Percentiles rank a stretch among this genome's conserved stretches.
These are phyloP conservation scores for Pistacia vera DNA, from an alignment of 345 rosid species.

Conservation along the genomic window DNA sequence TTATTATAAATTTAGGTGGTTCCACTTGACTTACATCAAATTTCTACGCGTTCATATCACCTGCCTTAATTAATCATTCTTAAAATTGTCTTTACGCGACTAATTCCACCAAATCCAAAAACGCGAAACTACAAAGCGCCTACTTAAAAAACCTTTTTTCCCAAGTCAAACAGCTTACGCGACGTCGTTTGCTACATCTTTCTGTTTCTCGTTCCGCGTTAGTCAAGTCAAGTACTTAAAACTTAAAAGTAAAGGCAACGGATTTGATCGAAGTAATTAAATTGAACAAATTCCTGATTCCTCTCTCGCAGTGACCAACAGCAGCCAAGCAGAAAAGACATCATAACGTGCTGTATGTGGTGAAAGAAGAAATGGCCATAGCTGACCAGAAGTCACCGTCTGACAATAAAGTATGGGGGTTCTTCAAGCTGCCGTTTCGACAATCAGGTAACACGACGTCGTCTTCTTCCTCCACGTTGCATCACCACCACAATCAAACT, in stretches of 20 bases:
- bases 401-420: conserved; percentile 75
- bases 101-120: neutral
- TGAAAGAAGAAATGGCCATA: too few relatives aligned
- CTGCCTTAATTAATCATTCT: neutral
- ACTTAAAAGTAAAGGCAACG: conserved; percentile 16
- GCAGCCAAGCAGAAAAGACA: neutral
- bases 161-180: neutral
- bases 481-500: conserved; percentile 35
- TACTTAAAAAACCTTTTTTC: neutral
- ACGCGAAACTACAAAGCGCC: neutral
- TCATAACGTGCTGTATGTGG: conserved; percentile 22
- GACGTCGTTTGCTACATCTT: neutral
- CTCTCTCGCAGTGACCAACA: conserved; percentile 6
- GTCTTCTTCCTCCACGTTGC: conserved; percentile 40
- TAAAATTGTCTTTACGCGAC: neutral
- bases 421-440: conserved; percentile 83
- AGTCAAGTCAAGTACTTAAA: conserved; percentile 14
- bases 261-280: conserved; percentile 39
- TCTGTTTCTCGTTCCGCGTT: conserved; percentile 7
- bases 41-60: neutral
- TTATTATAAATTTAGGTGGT: neutral
- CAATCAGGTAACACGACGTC: conserved; percentile 46
- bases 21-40: neutral
- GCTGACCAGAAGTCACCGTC: too few relatives aligned
- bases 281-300: conserved; percentile 25